These are phyloP conservation scores for Barnettozyma sucrosica DNA, from an alignment of 805 yeast species.

Conservation along the genomic window DNA sequence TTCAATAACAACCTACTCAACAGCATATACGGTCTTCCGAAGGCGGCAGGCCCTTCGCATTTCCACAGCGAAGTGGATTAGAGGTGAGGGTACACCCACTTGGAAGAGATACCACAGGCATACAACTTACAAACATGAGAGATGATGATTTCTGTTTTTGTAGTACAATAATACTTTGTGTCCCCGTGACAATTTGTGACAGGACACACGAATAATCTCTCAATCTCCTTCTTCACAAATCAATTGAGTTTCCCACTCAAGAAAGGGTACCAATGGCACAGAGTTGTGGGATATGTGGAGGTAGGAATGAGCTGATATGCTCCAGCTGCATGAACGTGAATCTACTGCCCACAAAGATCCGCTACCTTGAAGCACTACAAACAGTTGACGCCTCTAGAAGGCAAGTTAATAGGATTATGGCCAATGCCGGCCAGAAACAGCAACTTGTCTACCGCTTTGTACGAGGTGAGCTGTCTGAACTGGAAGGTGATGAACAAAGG, in stretches of 20 bases:
- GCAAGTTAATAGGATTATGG: slow-evolving; percentile 6
- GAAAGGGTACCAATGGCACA: neutral
- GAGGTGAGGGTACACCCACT: neutral
- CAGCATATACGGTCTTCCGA: slow-evolving; percentile 24
- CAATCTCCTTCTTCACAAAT: too few species aligned
- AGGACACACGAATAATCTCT: too few species aligned
- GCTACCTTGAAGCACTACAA: neutral
- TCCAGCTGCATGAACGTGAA: neutral
- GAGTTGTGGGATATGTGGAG: neutral
- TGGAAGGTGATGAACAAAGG: slow-evolving; percentile 6
- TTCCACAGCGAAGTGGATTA: slow-evolving; percentile 18
- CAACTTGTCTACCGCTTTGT: slow-evolving; percentile 12
- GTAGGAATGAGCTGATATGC: neutral
- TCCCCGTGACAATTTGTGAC: too few species aligned
- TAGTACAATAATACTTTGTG: too few species aligned
- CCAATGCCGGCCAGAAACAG: slow-evolving; percentile 14
- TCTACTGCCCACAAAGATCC: neutral
- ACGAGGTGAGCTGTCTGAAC: neutral
- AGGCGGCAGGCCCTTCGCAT: slow-evolving; percentile 28
- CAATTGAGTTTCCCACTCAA: too few species aligned
- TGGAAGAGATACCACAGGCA: neutral
- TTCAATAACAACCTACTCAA: slow-evolving; percentile 20
- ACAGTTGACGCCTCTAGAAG: neutral
- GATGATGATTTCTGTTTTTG: neutral
- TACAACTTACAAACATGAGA: neutral